Conservation (phyloP, 83 land plant genomes). For the Thuja plicata region DNA sequence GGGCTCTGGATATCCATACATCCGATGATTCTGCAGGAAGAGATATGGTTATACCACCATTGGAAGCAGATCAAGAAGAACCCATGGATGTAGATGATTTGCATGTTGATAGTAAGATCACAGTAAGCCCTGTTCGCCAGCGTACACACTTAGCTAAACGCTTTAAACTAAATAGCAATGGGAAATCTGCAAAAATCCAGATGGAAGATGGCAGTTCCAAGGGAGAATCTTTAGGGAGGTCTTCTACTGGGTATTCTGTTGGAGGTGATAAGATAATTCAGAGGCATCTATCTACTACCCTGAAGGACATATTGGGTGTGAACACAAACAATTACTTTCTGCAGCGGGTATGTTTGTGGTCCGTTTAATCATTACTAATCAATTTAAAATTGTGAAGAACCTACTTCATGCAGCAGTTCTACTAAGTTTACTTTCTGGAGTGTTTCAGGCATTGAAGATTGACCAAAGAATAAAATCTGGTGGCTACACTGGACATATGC, state of each 20-base stretch:
- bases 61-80: neutral
- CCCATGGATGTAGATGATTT: conserved; percentile 30
- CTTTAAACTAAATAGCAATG: conserved; percentile 36
- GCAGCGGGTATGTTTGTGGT: conserved; percentile 45
- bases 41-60: neutral
- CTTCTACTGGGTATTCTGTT: conserved; percentile 18
- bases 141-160: conserved; percentile 33
- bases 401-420: conserved; percentile 3
- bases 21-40: conserved; percentile 18
- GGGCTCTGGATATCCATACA: conserved; percentile 27
- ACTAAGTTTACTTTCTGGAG: conserved; percentile 11
- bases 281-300: conserved; percentile 44
- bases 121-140: conserved; percentile 38
- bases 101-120: conserved; percentile 36
- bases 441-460: conserved; percentile 57
- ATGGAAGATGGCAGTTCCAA: conserved; percentile 63
- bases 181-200: conserved; percentile 41
- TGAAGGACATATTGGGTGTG: conserved; percentile 68
- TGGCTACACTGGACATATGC: conserved; percentile 40
- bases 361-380: conserved; percentile 1
- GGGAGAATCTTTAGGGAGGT: conserved; percentile 41
- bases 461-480: conserved; percentile 74
- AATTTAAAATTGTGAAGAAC: neutral
- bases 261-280: conserved; percentile 56
- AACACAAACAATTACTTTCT: conserved; percentile 59